Evolutionary conservation across 805 yeast species (phyloP), one percentile per base, ranked within the genome.

Genomic region (Saccharomycopsis fermentans): DNA sequence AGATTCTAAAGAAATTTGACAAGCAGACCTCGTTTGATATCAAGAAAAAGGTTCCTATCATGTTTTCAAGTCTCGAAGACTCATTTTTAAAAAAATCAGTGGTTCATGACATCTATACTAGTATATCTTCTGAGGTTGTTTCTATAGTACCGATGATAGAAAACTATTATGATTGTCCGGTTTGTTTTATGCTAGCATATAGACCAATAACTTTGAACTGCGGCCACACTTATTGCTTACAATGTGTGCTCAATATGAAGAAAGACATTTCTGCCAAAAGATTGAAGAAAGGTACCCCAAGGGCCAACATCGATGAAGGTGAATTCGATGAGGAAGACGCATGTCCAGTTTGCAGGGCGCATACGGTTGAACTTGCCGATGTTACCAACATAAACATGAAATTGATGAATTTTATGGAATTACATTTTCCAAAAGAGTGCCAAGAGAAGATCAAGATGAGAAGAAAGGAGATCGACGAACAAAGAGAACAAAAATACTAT

Each of bases 1-100:
- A 86, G 68, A 86, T 86, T 61, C 73, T 86, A 66, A 86, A 86
- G 67, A 86, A 86, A 66, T 86, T 87, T 64, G 90, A 87, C 64
- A 86, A 86, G 67, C 84, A 81, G 64, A 86, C 92, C 0, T 71
- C 80, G 6, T 70, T 86, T 32, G 74, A 77, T 34, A 73, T 83
- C 0, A 74, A 78, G 43, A 59, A 69, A 4, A 65, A 71, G 51
- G 79, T 81, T 64, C 84, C 86, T 1, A 68, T 72, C 48, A 66
- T 78, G 59, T 24, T 21, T 43, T 67, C 75, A 51, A 48, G 48
- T 5, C 17, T 29, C 3, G 64, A 70, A 48, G 76, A 75, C 58
- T 79, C 77, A 58, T 71, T 76, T 58, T 71, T 73, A 8, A 78
- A 81, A n/a, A 67, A 70, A 11, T 78, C 83, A 6, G 68, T 84